phyloP scores from a whole-genome alignment of 2,329 filamentous ascomycete species.

The Ophiostoma populinum region DNA sequence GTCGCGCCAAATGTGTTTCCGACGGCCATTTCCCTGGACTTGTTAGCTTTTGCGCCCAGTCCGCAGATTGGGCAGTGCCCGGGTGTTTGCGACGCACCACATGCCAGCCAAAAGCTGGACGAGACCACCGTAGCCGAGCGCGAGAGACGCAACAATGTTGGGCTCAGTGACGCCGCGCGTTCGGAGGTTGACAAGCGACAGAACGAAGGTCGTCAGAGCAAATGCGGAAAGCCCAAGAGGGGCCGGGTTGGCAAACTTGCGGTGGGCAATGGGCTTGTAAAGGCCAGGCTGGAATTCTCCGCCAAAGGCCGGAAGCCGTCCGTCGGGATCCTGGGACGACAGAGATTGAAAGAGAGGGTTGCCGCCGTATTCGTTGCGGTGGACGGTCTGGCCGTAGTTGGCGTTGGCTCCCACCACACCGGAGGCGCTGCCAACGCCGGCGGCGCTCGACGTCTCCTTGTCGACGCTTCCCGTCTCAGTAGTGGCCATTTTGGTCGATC shows the following conservation, averaged over 20 bases:
- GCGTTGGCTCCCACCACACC: conserved; percentile 1
- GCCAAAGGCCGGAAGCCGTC: conserved; percentile 42
- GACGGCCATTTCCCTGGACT: conserved; percentile 61
- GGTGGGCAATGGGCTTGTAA: conserved; percentile 44
- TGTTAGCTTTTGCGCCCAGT: background rate
- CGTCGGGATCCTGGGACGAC: conserved; percentile 16
- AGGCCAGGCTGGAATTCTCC: conserved; percentile 57
- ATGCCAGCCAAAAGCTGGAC: conserved; percentile 70
- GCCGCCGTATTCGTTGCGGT: conserved; percentile 17
- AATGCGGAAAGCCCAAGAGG: conserved; percentile 64
- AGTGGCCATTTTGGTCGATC: conserved; percentile 4
- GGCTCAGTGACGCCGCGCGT: conserved; percentile 40
- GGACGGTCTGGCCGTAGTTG: conserved; percentile 6
- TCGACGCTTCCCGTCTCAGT: conserved; percentile 6
- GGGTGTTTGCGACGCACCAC: conserved; percentile 45
- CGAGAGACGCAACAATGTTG: conserved; percentile 50
- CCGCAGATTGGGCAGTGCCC: background rate
- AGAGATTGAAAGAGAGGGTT: conserved; percentile 24
- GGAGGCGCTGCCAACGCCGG: conserved; percentile 1
- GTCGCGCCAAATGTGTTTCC: conserved; percentile 78
- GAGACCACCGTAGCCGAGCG: conserved; percentile 60
- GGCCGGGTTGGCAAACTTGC: conserved; percentile 65
- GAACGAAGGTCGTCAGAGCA: conserved; percentile 67
- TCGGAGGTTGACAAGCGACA: conserved; percentile 57
- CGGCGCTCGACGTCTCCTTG: conserved; percentile 6